Percentiles rank a stretch among this genome's conserved stretches.
Evolutionary conservation across 495 filamentous ascomycete species (phyloP).

Genomic region (Penicillium chermesinum): DNA sequence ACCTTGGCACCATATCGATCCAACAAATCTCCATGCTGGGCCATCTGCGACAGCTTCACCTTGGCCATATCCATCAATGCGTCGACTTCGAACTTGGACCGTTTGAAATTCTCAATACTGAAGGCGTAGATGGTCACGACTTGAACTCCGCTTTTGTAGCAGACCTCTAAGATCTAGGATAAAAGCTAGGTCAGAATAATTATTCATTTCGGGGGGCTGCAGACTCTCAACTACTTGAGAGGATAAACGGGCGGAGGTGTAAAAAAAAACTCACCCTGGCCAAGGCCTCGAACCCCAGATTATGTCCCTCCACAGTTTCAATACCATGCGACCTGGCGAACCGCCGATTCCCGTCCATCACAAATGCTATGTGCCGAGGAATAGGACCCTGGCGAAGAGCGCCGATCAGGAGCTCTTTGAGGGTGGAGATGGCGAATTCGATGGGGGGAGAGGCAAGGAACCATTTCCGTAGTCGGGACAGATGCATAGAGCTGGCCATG

Average conservation of each 20-base stretch:
- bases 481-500: constrained; percentile 55
- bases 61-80: constrained; percentile 97
- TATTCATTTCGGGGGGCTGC: neutral
- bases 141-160: constrained; percentile 90
- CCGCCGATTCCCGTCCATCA: constrained; percentile 96
- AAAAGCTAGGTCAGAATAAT: neutral
- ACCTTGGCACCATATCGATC: constrained; percentile 89
- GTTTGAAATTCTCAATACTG: constrained; percentile 98
- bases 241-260: too few species aligned
- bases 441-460: constrained; percentile 81
- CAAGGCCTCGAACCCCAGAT: constrained; percentile 90
- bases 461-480: constrained; percentile 78
- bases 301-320: constrained; percentile 96
- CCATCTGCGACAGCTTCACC: constrained; percentile 82
- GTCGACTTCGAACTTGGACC: constrained; percentile 96
- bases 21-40: constrained; percentile 87
- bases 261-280: constrained; percentile 54
- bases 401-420: constrained; percentile 79
- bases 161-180: constrained; percentile 66
- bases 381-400: constrained; percentile 85
- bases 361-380: constrained; percentile 91
- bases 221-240: neutral
- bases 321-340: constrained; percentile 87
- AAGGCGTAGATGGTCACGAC: constrained; percentile 98
- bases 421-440: constrained; percentile 68